Conservation (phyloP, 2,329 filamentous ascomycete genomes). For the Colletotrichum musicola region DNA sequence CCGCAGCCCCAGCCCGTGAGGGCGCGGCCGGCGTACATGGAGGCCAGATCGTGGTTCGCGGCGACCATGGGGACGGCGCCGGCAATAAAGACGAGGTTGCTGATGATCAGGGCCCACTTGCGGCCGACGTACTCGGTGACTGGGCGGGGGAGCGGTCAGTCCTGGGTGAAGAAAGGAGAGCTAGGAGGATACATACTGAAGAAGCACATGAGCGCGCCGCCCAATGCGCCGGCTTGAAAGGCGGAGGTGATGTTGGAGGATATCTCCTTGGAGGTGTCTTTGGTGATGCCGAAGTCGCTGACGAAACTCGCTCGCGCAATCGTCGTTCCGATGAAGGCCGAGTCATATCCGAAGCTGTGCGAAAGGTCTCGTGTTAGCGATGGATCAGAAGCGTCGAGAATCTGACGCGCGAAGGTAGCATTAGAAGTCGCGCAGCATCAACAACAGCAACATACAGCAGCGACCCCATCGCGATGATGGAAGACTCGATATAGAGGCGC, state of each 20-base stretch:
- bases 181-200: slow-evolving; percentile 44
- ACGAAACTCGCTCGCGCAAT: slow-evolving; percentile 63
- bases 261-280: slow-evolving; percentile 46
- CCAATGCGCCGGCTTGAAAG: slow-evolving; percentile 65
- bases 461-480: slow-evolving; percentile 63
- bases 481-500: slow-evolving; percentile 60
- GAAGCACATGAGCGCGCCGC: slow-evolving; percentile 64
- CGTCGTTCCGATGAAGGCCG: slow-evolving; percentile 66
- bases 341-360: slow-evolving; percentile 64
- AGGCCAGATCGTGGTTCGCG: slow-evolving; percentile 54
- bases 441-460: slow-evolving; percentile 48
- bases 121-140: slow-evolving; percentile 63
- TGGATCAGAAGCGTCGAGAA: accelerated
- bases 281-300: slow-evolving; percentile 52
- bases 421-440: not conserved
- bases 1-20: slow-evolving; percentile 70
- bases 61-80: slow-evolving; percentile 59
- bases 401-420: not conserved
- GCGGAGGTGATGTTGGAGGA: slow-evolving; percentile 60
- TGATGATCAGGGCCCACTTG: slow-evolving; percentile 62
- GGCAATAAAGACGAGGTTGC: slow-evolving; percentile 58
- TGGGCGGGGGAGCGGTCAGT: slow-evolving; percentile 22
- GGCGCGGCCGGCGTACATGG: slow-evolving; percentile 67
- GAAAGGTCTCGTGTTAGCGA: not conserved
- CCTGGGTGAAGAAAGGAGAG: no score